phyloP scores from a whole-genome alignment of 2,329 filamentous ascomycete genomes.

The Colletotrichum theobromicola region DNA sequence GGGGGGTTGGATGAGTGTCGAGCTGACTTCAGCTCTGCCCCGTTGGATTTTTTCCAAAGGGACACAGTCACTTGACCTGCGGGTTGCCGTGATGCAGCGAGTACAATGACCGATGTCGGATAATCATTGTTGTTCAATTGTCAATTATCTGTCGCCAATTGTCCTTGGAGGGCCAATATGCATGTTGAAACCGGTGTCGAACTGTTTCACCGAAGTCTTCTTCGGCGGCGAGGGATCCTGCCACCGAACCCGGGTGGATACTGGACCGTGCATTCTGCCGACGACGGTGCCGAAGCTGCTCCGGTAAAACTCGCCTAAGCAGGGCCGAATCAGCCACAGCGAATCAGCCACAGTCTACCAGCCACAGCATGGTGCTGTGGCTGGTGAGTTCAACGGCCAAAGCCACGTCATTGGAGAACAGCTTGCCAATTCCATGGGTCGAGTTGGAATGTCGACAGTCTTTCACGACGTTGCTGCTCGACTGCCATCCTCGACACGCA shows the following conservation, averaged over 20 bases:
- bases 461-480: background rate
- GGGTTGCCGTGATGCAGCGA: background rate
- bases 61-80: background rate
- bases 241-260: background rate
- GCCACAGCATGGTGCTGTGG: background rate
- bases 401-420: constrained; percentile 23
- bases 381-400: background rate
- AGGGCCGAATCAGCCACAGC: background rate
- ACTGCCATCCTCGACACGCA: background rate
- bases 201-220: background rate
- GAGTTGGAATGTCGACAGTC: background rate
- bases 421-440: background rate
- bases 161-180: background rate
- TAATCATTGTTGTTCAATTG: background rate
- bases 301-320: background rate
- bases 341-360: rapidly evolving
- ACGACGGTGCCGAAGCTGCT: constrained; percentile 4
- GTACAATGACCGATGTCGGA: background rate
- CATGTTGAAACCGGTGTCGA: background rate
- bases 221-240: background rate
- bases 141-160: background rate
- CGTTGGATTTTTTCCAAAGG: background rate
- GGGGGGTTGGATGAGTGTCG: background rate
- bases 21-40: background rate
- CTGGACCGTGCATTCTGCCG: background rate